Conservation (phyloP, 176 grass and related monocot genomes). For the Pharus latifolius region DNA sequence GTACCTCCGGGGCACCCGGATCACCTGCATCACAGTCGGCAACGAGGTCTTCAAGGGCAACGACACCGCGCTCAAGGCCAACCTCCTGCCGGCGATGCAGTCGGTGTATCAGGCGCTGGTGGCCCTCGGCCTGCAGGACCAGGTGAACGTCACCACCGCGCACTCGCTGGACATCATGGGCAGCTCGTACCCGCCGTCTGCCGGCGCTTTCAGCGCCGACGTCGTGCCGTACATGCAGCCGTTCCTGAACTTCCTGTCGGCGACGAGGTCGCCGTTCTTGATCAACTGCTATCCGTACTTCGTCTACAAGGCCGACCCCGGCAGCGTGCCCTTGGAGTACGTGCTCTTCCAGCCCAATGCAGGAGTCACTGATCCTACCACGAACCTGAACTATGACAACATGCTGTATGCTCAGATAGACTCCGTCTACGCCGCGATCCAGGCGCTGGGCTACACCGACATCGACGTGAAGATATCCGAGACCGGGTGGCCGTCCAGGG, state of each 20-base stretch:
- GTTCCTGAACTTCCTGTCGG: slow-evolving; percentile 47
- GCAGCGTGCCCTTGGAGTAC: slow-evolving; percentile 47
- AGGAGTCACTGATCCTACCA: slow-evolving; percentile 26
- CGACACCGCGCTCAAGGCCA: slow-evolving; percentile 24
- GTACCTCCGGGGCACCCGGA: slow-evolving; percentile 40
- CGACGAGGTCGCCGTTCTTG: slow-evolving; percentile 48
- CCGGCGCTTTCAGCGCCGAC: slow-evolving; percentile 30
- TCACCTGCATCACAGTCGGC: slow-evolving; percentile 67
- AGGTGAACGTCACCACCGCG: slow-evolving; percentile 53
- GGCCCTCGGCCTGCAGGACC: slow-evolving; percentile 25
- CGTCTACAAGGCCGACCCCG: slow-evolving; percentile 54
- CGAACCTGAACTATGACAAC: slow-evolving; percentile 60
- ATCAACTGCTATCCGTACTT: slow-evolving; percentile 78
- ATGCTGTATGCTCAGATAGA: slow-evolving; percentile 89
- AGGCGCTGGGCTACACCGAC: slow-evolving; percentile 47
- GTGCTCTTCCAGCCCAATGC: slow-evolving; percentile 47
- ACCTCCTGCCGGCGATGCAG: slow-evolving; percentile 51
- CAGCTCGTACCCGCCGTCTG: slow-evolving; percentile 60
- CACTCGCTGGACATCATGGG: slow-evolving; percentile 55
- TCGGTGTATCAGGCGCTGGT: slow-evolving; percentile 44
- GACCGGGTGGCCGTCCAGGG: slow-evolving; percentile 78
- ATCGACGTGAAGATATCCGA: slow-evolving; percentile 53
- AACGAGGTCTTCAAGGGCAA: slow-evolving; percentile 65
- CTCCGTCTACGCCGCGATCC: slow-evolving; percentile 67
- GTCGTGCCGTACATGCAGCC: slow-evolving; percentile 30